Conservation (phyloP, 306 rosid species). For the Glycine soja region DNA sequence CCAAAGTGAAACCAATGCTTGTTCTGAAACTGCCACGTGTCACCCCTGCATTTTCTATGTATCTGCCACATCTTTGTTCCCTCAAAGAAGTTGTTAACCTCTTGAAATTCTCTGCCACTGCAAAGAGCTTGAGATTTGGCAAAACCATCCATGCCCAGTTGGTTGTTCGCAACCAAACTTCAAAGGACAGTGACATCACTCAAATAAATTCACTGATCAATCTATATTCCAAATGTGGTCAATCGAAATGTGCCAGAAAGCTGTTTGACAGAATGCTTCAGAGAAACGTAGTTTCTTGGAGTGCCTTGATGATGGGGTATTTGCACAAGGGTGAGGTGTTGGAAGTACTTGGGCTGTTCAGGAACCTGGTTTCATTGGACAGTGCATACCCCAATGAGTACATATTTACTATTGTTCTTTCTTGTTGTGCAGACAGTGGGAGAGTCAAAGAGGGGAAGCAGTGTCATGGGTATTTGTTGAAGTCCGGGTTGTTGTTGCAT, state of each 20-base stretch:
- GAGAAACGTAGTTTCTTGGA: conserved; percentile 1
- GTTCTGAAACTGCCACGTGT: neutral
- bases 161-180: neutral
- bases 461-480: neutral
- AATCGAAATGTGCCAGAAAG: neutral
- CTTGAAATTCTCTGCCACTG: neutral
- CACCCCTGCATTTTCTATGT: neutral
- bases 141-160: neutral
- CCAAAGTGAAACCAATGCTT: neutral
- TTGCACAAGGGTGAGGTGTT: neutral
- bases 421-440: neutral
- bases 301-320: neutral
- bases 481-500: conserved; percentile 3
- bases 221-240: neutral
- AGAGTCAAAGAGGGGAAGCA: conserved; percentile 5
- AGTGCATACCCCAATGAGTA: neutral
- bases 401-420: neutral
- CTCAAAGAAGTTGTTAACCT: neutral
- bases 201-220: neutral
- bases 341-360: conserved; percentile 1
- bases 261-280: neutral
- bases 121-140: neutral
- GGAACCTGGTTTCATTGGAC: neutral
- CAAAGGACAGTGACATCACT: neutral
- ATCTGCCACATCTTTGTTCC: neutral